Percentiles rank a stretch among this genome's conserved stretches.
These are phyloP conservation scores for Gnetum montanum DNA, from an alignment of 75 land plant species.

Conservation along the genomic window DNA sequence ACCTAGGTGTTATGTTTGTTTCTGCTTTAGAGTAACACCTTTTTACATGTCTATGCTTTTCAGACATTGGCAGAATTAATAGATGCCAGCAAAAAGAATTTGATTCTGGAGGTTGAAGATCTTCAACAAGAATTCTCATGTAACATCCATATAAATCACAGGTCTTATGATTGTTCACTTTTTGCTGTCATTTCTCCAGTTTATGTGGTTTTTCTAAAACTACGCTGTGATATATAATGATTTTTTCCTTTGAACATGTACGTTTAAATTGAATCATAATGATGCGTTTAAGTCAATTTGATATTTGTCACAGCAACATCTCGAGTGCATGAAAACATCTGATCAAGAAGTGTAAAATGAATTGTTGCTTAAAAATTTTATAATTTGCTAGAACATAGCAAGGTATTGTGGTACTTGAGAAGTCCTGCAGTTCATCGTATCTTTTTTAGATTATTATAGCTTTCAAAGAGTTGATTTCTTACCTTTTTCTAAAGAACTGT, in stretches of 20 bases:
- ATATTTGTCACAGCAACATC: too few species aligned
- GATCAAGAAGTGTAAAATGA: too few species aligned
- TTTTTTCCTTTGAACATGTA: background rate
- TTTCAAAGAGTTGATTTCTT: background rate
- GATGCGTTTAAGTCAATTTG: too few species aligned
- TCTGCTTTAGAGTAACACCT: background rate
- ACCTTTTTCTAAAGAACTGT: too few species aligned
- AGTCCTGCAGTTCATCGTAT: background rate
- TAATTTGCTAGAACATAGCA: too few species aligned
- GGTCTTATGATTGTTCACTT: conserved; percentile 28
- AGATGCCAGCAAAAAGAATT: conserved; percentile 61
- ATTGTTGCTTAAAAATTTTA: too few species aligned
- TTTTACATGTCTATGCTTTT: background rate
- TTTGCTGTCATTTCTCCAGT: conserved; percentile 8
- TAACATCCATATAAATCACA: conserved; percentile 83
- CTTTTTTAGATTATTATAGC: background rate
- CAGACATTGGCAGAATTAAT: conserved; percentile 79
- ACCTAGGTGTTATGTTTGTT: background rate
- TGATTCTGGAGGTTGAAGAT: conserved; percentile 74
- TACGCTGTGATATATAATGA: background rate
- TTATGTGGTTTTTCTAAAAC: background rate
- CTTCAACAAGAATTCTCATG: conserved; percentile 84
- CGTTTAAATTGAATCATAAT: too few species aligned
- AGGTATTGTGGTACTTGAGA: too few species aligned
- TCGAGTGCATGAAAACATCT: too few species aligned